Evolutionary conservation across 495 filamentous ascomycete species (phyloP), one percentile per base, ranked within the genome.

Genomic region (Daldinia loculata): DNA sequence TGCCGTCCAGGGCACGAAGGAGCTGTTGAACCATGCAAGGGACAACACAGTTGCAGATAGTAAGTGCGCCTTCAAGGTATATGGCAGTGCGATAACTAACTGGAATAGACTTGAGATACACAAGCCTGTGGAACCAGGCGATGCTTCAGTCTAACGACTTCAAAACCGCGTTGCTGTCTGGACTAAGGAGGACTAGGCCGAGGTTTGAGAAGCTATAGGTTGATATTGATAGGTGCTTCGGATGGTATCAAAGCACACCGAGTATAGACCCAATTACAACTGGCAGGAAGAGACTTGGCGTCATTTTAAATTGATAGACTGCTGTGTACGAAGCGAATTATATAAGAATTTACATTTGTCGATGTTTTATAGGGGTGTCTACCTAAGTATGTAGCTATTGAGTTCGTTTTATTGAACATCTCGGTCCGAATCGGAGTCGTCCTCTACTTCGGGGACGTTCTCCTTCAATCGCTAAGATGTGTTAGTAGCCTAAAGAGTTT

Each of bases 1-100:
- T 24, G 95, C 93, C 0, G 92, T 97, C 68, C 90, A 95, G 81
- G 92, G 93, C 4, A 98, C 95, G 22, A 99, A 99, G 84, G 91
- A 97, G 79, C 75, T 98, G 56, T 76, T 99, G 78, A 97, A 98
- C 80, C 94, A 89, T 74, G 90, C 89, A 48, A 84, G 93, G 72
- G 95, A 96, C 79, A 86, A 92, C 75, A 82, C 85, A 0, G 89
- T 96, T 11, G 86, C 85, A 59, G 93, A 97, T 74, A 93, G 89
- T 91, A 79, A 66, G 87, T 84, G 9, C 38, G 61, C 17, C 51
- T 50, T 56, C 19, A 17, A 63, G 34, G 27, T 27, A 63, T 34
- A 56, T 9, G 32, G 50, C 11, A 14, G 32, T 26, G 8, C 14
- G 4, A 53, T 59, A 68, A 55, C 63, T 71, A 64, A 56, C 56